Percentiles rank a stretch among this genome's conserved stretches.
Conservation (phyloP, 2,329 filamentous ascomycete species). For the Fusarium verrucosum region DNA sequence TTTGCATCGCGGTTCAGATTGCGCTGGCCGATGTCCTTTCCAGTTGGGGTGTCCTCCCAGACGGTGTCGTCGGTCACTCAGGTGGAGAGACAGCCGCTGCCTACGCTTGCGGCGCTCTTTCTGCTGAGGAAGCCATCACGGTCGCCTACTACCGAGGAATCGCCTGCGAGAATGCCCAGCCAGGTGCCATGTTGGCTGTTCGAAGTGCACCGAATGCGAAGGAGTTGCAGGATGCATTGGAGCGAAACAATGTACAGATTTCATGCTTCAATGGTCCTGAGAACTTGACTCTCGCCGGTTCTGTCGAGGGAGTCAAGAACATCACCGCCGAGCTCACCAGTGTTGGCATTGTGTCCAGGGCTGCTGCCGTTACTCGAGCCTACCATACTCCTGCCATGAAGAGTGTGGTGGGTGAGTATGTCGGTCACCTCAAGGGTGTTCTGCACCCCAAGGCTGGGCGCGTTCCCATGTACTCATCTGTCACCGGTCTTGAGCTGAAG, state of each 20-base stretch:
- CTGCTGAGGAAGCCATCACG: constrained; percentile 34
- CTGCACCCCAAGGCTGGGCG: constrained; percentile 28
- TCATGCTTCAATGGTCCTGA: constrained; percentile 39
- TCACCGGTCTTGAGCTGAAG: constrained; percentile 24
- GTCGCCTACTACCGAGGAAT: constrained; percentile 37
- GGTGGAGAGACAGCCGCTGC: constrained; percentile 39
- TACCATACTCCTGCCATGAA: constrained; percentile 38
- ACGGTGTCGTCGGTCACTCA: constrained; percentile 36
- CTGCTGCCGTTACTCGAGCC: constrained; percentile 34
- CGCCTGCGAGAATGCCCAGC: constrained; percentile 34
- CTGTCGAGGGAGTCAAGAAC: constrained; percentile 31
- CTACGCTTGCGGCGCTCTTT: constrained; percentile 37
- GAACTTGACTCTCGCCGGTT: constrained; percentile 36
- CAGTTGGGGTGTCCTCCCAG: constrained; percentile 33
- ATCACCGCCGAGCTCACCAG: constrained; percentile 24
- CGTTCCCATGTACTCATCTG: constrained; percentile 37
- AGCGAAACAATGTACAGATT: constrained; percentile 36
- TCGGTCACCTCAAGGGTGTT: constrained; percentile 20
- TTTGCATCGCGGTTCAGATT: constrained; percentile 34
- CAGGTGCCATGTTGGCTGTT: constrained; percentile 32
- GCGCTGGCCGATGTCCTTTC: constrained; percentile 32
- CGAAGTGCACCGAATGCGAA: constrained; percentile 31
- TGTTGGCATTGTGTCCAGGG: constrained; percentile 30
- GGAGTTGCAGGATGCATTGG: constrained; percentile 27
- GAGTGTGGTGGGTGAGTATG: constrained; percentile 31